A percentile compares a stretch with the other conserved stretches of the same genome.
These are phyloP conservation scores for Ophiocordyceps sinensis DNA, from an alignment of 2,329 filamentous ascomycete species.

Conservation along the genomic window DNA sequence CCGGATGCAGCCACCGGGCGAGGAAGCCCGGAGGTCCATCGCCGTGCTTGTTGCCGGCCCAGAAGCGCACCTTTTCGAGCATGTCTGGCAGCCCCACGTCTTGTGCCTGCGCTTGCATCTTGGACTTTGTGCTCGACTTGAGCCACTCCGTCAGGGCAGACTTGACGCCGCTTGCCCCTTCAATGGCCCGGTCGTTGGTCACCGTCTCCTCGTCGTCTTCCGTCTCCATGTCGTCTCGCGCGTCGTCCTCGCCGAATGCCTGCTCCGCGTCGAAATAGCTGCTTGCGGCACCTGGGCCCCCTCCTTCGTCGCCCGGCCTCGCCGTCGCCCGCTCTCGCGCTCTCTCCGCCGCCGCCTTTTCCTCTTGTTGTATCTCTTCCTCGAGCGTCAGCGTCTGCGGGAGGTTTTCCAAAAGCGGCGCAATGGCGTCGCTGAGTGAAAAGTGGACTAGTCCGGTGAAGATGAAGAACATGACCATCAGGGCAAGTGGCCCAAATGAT, in stretches of 20 bases:
- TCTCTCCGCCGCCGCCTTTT: slow-evolving; percentile 31
- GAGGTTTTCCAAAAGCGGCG: slow-evolving; percentile 63
- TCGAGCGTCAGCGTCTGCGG: slow-evolving; percentile 54
- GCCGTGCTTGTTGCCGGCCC: slow-evolving; percentile 11
- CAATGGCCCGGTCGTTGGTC: slow-evolving; percentile 18
- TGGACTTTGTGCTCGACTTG: slow-evolving; percentile 22
- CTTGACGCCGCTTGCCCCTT: slow-evolving; percentile 21
- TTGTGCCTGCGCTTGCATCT: slow-evolving; percentile 11
- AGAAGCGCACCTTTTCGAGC: slow-evolving; percentile 12
- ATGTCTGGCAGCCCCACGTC: slow-evolving; percentile 13
- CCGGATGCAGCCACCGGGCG: slow-evolving; percentile 60
- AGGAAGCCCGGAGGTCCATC: slow-evolving; percentile 34
- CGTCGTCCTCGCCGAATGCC: slow-evolving; percentile 18
- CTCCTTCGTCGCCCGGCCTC: slow-evolving; percentile 5
- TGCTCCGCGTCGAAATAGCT: slow-evolving; percentile 21
- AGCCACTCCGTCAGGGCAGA: slow-evolving; percentile 17
- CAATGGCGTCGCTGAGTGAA: slow-evolving; percentile 55
- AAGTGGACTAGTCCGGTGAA: slow-evolving; percentile 67
- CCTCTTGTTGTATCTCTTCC: slow-evolving; percentile 28
- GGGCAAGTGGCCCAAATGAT: slow-evolving; percentile 52
- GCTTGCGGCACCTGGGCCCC: slow-evolving; percentile 13
- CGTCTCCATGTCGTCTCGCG: slow-evolving; percentile 6
- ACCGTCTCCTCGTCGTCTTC: slow-evolving; percentile 7
- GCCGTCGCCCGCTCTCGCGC: slow-evolving; percentile 9
- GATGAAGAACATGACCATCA: slow-evolving; percentile 64